These are phyloP conservation scores for Dacryopinax spathularia DNA, from an alignment of 768 basidiomycete species.

Conservation along the genomic window DNA sequence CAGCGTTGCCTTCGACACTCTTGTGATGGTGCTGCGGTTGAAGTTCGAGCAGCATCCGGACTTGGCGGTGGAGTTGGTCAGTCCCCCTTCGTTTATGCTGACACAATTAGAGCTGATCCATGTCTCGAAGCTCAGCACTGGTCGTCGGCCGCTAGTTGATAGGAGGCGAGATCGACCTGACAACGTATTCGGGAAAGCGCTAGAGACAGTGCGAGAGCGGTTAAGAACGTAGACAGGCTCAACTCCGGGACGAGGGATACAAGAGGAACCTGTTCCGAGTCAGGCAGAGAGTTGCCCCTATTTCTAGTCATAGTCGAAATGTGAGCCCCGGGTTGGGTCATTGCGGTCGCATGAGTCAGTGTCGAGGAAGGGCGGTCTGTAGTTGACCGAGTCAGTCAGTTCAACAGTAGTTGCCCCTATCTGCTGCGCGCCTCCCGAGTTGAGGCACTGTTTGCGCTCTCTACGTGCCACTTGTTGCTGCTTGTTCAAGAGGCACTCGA, in stretches of 20 bases:
- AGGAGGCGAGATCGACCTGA: background rate
- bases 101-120: background rate
- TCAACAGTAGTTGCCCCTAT: too few relatives aligned
- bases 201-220: background rate
- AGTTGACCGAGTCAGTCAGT: too few relatives aligned
- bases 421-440: too few relatives aligned
- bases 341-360: too few relatives aligned
- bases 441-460: too few relatives aligned
- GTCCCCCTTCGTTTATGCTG: background rate
- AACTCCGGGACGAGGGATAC: background rate
- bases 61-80: conserved; percentile 39
- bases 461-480: too few relatives aligned
- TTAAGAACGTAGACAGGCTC: background rate
- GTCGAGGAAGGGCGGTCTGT: too few relatives aligned
- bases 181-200: background rate
- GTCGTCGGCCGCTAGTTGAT: background rate
- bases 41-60: conserved; percentile 62
- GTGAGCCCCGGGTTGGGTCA: too few relatives aligned
- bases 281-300: background rate
- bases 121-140: background rate
- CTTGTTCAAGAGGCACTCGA: too few relatives aligned
- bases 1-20: conserved; percentile 26
- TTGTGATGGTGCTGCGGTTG: conserved; percentile 50
- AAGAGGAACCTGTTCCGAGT: background rate
- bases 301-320: too few relatives aligned